Evolutionary conservation across 176 grass and related monocot genomes (phyloP).

Genomic region (Pharus latifolius): DNA sequence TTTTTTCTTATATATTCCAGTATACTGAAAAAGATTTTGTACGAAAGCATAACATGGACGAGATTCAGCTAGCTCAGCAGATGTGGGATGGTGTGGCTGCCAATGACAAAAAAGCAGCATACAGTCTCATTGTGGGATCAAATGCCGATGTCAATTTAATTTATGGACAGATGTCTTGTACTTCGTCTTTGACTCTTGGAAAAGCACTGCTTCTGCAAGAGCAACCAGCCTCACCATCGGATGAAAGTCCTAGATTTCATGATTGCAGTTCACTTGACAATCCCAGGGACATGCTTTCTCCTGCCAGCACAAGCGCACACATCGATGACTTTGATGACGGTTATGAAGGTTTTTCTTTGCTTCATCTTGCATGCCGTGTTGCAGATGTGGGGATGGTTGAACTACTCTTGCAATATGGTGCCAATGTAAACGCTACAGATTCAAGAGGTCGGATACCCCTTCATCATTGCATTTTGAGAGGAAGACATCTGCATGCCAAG

Average conservation of each 20-base stretch:
- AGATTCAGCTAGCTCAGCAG: constrained; percentile 52
- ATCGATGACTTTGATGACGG: constrained; percentile 36
- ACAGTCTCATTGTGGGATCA: constrained; percentile 67
- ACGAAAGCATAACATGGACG: constrained; percentile 30
- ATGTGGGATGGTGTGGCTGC: constrained; percentile 67
- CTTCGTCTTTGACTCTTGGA: constrained; percentile 40
- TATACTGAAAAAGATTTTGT: constrained; percentile 86
- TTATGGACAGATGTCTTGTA: constrained; percentile 33
- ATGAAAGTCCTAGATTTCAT: constrained; percentile 39
- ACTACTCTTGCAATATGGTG: constrained; percentile 85
- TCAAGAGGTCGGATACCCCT: constrained; percentile 63
- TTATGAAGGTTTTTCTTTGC: constrained; percentile 79
- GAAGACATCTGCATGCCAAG: constrained; percentile 65
- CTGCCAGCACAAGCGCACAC: constrained; percentile 42
- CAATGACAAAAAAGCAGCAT: constrained; percentile 74
- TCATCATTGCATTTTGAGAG: constrained; percentile 82
- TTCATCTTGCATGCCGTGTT: constrained; percentile 81
- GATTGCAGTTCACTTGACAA: constrained; percentile 46
- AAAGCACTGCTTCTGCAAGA: constrained; percentile 67
- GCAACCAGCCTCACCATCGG: constrained; percentile 36
- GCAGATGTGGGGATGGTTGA: constrained; percentile 87
- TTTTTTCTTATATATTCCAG: constrained; percentile 36
- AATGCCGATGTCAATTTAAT: constrained; percentile 67
- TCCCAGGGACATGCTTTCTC: constrained; percentile 30
- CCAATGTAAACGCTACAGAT: constrained; percentile 74